Percentiles rank a stretch among this genome's conserved stretches.
Conservation (phyloP, 2,329 filamentous ascomycete species). For the Fusarium cicatricum region DNA sequence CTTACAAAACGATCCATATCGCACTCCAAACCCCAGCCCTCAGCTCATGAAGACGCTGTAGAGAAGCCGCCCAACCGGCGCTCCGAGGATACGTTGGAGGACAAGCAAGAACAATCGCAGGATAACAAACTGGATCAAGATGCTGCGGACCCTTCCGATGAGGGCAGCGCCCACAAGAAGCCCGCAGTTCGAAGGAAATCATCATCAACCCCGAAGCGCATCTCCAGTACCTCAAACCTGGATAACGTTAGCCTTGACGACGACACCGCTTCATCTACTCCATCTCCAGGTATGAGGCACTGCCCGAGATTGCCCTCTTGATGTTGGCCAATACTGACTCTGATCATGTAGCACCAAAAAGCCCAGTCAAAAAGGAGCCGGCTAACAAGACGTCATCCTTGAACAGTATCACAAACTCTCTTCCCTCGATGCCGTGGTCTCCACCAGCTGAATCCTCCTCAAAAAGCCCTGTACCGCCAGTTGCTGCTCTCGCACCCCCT, state of each 20-base stretch:
- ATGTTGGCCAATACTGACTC: slow-evolving; percentile 30
- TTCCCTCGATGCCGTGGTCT: slow-evolving; percentile 78
- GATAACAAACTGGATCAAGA: slow-evolving; percentile 25
- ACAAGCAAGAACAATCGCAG: slow-evolving; percentile 10
- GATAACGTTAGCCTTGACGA: slow-evolving; percentile 75
- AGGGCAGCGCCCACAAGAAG: slow-evolving; percentile 25
- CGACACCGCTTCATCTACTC: slow-evolving; percentile 45
- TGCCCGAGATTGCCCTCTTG: neutral
- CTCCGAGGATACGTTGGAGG: slow-evolving; percentile 17
- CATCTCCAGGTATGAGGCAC: slow-evolving; percentile 45
- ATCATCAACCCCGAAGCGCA: slow-evolving; percentile 52
- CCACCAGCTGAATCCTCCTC: slow-evolving; percentile 61
- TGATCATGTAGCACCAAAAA: slow-evolving; percentile 41
- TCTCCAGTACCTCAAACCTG: slow-evolving; percentile 58
- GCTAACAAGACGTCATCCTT: slow-evolving; percentile 67
- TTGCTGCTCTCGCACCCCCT: slow-evolving; percentile 44
- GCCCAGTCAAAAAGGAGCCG: slow-evolving; percentile 48
- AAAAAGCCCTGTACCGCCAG: slow-evolving; percentile 54
- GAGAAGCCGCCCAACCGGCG: slow-evolving; percentile 19
- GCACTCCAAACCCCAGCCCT: slow-evolving; percentile 45
- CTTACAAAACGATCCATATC: slow-evolving; percentile 60
- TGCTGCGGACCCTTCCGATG: slow-evolving; percentile 24
- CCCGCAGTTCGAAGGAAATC: slow-evolving; percentile 44
- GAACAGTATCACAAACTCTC: slow-evolving; percentile 75
- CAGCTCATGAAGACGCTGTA: slow-evolving; percentile 23